A percentile compares a stretch with the other conserved stretches of the same genome.
phyloP scores from a whole-genome alignment of 2,329 filamentous ascomycete genomes.

The Fusarium circinatum region DNA sequence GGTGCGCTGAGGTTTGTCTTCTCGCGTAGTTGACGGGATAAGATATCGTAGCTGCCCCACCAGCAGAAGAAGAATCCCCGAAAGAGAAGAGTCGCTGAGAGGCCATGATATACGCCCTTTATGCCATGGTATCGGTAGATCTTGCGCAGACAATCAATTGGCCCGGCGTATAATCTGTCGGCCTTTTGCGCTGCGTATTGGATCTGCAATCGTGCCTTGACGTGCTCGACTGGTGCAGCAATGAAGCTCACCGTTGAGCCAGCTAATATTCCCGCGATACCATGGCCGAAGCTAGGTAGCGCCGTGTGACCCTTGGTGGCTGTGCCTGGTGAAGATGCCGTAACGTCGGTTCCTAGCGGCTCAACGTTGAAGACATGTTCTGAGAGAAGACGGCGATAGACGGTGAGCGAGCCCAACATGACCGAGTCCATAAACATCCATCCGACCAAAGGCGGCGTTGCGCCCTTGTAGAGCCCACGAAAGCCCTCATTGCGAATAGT shows the following conservation, averaged over 20 bases:
- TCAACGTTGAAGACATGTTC: constrained; percentile 78
- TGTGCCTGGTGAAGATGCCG: constrained; percentile 16
- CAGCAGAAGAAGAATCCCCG: constrained; percentile 96
- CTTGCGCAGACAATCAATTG: constrained; percentile 83
- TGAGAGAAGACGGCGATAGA: constrained; percentile 86
- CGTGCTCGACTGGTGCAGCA: constrained; percentile 92
- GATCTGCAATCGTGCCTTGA: constrained; percentile 93
- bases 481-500: constrained; percentile 89
- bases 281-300: constrained; percentile 83
- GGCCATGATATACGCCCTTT: constrained; percentile 83
- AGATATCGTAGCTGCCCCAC: constrained; percentile 95
- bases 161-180: constrained; percentile 83
- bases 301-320: constrained; percentile 45
- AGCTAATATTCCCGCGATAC: constrained; percentile 85
- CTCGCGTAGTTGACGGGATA: constrained; percentile 74
- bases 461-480: constrained; percentile 90
- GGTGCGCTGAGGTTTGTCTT: constrained; percentile 79
- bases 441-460: constrained; percentile 88
- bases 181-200: constrained; percentile 87
- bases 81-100: constrained; percentile 87
- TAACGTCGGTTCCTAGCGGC: constrained; percentile 23
- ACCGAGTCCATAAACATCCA: constrained; percentile 98
- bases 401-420: constrained; percentile 91
- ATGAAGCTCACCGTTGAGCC: constrained; percentile 92
- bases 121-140: constrained; percentile 79